phyloP scores from a whole-genome alignment of 441 rosid species.

The Populus hybrid region DNA sequence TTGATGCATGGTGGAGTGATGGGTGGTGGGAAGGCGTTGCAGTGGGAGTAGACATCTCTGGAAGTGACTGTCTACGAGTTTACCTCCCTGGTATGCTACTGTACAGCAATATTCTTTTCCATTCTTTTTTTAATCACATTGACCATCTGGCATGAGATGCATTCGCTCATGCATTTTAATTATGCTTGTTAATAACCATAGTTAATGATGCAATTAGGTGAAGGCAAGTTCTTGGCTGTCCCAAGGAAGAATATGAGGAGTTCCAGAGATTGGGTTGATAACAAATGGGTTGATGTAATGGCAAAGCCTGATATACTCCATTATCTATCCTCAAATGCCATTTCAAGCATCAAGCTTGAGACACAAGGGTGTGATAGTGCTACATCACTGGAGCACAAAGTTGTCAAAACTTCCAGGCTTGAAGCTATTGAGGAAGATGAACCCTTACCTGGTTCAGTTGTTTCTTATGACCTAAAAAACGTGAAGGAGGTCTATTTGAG shows the following conservation, averaged over 20 bases:
- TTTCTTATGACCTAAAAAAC: not conserved
- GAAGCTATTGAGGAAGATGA: not conserved
- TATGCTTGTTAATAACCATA: not conserved
- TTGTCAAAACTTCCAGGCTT: not conserved
- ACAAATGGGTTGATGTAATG: slow-evolving; percentile 67
- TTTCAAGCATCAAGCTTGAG: not conserved
- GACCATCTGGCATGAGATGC: not conserved
- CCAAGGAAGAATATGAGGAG: slow-evolving; percentile 56
- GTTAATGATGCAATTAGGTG: slow-evolving; percentile 44
- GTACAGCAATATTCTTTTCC: not conserved
- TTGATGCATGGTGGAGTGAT: slow-evolving; percentile 99
- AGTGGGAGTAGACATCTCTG: slow-evolving; percentile 30
- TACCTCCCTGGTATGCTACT: slow-evolving; percentile 68
- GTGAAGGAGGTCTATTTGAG: not conserved
- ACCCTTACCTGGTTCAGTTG: not conserved
- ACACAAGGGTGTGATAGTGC: not conserved
- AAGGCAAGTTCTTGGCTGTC: slow-evolving; percentile 52
- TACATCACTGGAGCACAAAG: not conserved
- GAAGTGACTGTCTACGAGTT: slow-evolving; percentile 45
- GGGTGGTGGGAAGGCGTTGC: slow-evolving; percentile 99
- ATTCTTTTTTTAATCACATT: not conserved
- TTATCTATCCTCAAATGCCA: not conserved
- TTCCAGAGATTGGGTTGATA: slow-evolving; percentile 82
- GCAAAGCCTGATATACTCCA: slow-evolving; percentile 52
- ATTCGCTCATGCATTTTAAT: not conserved